These are phyloP conservation scores for Suillus brevipes DNA, from an alignment of 768 basidiomycete species.

Conservation along the genomic window DNA sequence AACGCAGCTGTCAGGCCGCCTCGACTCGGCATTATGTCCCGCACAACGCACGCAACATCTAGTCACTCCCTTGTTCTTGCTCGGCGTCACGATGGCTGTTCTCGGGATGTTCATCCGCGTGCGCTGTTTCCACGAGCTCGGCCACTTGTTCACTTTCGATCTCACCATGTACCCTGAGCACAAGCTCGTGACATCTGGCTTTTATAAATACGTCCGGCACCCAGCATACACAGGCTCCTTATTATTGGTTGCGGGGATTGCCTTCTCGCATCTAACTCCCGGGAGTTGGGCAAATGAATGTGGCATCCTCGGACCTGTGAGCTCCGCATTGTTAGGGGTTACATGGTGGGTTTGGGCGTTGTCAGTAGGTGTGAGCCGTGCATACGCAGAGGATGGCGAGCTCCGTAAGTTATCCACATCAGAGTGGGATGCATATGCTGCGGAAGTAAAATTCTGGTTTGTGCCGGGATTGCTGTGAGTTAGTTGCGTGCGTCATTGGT, in stretches of 20 bases:
- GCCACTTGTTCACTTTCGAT: slow-evolving; percentile 58
- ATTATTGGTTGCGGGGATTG: slow-evolving; percentile 46
- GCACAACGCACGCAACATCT: slow-evolving; percentile 27
- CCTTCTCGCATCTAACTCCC: slow-evolving; percentile 45
- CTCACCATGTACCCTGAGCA: slow-evolving; percentile 55
- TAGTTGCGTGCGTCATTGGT: not conserved
- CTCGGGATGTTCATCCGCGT: slow-evolving; percentile 50
- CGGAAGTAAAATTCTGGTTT: slow-evolving; percentile 49
- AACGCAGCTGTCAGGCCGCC: slow-evolving; percentile 34
- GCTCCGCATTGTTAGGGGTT: slow-evolving; percentile 36
- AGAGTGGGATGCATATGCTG: slow-evolving; percentile 51
- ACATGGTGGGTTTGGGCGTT: slow-evolving; percentile 53
- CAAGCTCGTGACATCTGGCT: slow-evolving; percentile 49
- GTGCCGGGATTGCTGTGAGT: slow-evolving; percentile 46
- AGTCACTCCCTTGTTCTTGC: slow-evolving; percentile 44
- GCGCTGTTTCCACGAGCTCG: slow-evolving; percentile 54
- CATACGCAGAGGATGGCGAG: slow-evolving; percentile 51
- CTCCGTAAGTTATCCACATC: slow-evolving; percentile 45
- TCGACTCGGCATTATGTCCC: slow-evolving; percentile 36
- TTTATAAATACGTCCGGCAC: slow-evolving; percentile 54
- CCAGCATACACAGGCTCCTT: slow-evolving; percentile 58
- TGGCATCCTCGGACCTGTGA: slow-evolving; percentile 25
- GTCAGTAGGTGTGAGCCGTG: slow-evolving; percentile 48
- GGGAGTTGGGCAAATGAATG: slow-evolving; percentile 51
- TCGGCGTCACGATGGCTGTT: slow-evolving; percentile 44